These are phyloP conservation scores for Neurospora sublineolata DNA, from an alignment of 495 filamentous ascomycete species.

Conservation along the genomic window DNA sequence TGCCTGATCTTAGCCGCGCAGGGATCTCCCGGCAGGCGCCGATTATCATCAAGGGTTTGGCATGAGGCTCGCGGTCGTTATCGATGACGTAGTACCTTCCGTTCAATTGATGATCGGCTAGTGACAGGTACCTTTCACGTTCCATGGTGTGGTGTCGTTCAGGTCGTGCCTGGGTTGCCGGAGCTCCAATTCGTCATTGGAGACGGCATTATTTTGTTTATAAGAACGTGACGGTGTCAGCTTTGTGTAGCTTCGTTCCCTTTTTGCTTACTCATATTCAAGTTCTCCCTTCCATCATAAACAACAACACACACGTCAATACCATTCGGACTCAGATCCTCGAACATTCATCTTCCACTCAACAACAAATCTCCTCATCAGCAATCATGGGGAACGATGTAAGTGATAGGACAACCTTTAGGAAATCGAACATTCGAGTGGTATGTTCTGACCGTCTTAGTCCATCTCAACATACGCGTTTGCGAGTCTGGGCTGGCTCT, in stretches of 20 bases:
- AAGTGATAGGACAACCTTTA: background rate
- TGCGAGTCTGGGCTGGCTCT: constrained; percentile 54
- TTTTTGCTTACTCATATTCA: background rate
- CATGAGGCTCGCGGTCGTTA: background rate
- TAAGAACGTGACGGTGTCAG: background rate
- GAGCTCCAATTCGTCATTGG: background rate
- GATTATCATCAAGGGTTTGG: background rate
- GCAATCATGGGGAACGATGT: background rate
- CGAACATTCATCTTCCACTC: background rate
- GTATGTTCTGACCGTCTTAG: constrained; percentile 21
- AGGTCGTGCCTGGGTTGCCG: background rate
- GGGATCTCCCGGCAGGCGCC: background rate
- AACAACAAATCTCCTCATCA: background rate
- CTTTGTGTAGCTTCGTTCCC: background rate
- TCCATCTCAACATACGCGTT: constrained; percentile 57
- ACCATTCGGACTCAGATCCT: background rate
- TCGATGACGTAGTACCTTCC: background rate
- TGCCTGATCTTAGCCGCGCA: background rate
- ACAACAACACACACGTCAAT: background rate
- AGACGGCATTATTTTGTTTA: background rate
- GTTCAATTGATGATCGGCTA: background rate
- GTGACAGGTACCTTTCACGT: background rate
- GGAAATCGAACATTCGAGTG: background rate
- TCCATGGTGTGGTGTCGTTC: background rate
- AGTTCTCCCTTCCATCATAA: background rate